Evolutionary conservation across 345 rosid species (phyloP).

Genomic region (Gossypium anomalum): DNA sequence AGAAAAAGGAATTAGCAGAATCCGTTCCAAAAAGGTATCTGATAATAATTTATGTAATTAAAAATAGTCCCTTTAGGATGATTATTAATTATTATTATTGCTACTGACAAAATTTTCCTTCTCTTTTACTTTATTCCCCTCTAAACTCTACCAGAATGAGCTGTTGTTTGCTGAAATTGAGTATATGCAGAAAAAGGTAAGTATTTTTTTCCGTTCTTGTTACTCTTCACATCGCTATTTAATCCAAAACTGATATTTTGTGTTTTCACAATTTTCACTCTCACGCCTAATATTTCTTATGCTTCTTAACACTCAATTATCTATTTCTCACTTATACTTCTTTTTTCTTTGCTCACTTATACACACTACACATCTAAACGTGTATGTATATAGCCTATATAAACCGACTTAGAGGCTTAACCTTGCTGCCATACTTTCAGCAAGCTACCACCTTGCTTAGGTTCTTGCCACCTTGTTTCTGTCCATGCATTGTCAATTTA

Average conservation of each 20-base stretch:
- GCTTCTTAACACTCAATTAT: too few relatives aligned
- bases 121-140: neutral
- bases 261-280: too few relatives aligned
- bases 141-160: slow-evolving; percentile 54
- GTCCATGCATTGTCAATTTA: too few relatives aligned
- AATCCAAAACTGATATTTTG: neutral
- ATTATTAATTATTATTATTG: neutral
- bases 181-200: slow-evolving; percentile 92
- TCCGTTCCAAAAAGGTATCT: slow-evolving; percentile 84
- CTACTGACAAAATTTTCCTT: slow-evolving; percentile 13
- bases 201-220: neutral
- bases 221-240: neutral
- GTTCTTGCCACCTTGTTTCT: too few relatives aligned
- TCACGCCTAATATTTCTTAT: too few relatives aligned
- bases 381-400: too few relatives aligned
- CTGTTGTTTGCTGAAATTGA: slow-evolving; percentile 81
- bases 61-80: neutral
- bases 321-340: too few relatives aligned
- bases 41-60: neutral
- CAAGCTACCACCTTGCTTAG: too few relatives aligned
- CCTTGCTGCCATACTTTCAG: too few relatives aligned
- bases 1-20: slow-evolving; percentile 75
- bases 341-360: too few relatives aligned
- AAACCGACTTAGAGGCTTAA: too few relatives aligned
- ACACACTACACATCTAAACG: too few relatives aligned